phyloP scores from a whole-genome alignment of 371 early-diverging fungal genomes.

The Mortierella sp. region DNA sequence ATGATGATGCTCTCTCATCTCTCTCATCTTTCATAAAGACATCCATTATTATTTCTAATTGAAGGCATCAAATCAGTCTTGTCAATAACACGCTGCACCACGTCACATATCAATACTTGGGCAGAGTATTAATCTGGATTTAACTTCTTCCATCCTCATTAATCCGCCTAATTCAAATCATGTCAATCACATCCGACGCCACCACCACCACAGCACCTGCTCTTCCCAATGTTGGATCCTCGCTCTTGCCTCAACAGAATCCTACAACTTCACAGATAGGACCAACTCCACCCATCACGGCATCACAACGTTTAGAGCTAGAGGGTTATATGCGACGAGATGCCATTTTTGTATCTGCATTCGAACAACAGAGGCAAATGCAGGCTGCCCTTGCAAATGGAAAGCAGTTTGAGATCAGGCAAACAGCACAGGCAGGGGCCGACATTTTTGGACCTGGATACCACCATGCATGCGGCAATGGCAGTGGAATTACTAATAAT shows the following conservation, averaged over 20 bases:
- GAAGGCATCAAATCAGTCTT: too few relatives aligned
- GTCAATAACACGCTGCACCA: too few relatives aligned
- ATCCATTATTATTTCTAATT: too few relatives aligned
- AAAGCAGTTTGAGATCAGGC: conserved; percentile 41
- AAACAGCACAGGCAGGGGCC: conserved; percentile 28
- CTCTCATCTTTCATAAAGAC: too few relatives aligned
- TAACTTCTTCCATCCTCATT: not conserved
- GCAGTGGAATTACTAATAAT: conserved; percentile 1
- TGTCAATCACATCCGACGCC: conserved; percentile 25
- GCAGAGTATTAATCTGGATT: too few relatives aligned
- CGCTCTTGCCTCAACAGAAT: conserved; percentile 26
- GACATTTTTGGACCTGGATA: conserved; percentile 59
- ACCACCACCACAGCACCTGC: conserved; percentile 21
- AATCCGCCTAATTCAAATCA: not conserved
- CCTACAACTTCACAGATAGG: conserved; percentile 29
- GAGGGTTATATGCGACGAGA: conserved; percentile 46
- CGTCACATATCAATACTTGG: too few relatives aligned
- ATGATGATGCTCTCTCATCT: too few relatives aligned
- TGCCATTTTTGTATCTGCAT: conserved; percentile 33
- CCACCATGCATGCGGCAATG: conserved; percentile 51
- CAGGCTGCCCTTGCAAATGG: conserved; percentile 32
- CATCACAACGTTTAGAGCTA: conserved; percentile 35
- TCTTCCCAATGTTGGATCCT: conserved; percentile 64
- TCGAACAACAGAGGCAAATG: conserved; percentile 41
- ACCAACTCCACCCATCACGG: conserved; percentile 35